Base-by-base conservation (phyloP, 805 yeast species). In the Zygotorulaspora sp. region DNA sequence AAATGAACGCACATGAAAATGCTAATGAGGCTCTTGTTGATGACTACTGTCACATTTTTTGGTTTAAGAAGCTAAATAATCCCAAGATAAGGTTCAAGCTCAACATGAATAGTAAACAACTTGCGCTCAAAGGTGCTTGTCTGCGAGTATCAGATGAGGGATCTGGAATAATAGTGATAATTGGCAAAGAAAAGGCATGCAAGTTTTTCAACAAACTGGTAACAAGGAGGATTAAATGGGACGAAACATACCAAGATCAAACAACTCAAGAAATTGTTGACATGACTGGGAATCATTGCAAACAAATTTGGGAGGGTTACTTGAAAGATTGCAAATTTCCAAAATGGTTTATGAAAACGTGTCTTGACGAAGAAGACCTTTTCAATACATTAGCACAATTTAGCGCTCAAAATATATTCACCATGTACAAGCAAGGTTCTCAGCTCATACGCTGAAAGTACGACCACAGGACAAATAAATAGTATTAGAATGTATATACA, bases 81-180 rank as follows among this genome's bases (percentile, higher is more conserved):
- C 81, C 83, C 0, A 78, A 80, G 44, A 84, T 85, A 47, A 63
- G 74, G 31, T 88, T 67, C 61, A 84, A 88, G 53, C 72, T 89
- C 6, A 89, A 86, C 51, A 75, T 74, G 44, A 87, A 87, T 58
- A 95, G 96, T 1, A 77, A 77, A 46, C 90, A 90, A 55, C 57
- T 77, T 32, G 72, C 67, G 2, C 60, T 89, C 17, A 68, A 66
- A 2, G 99, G 98, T 0, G 66, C 77, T 17, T 71, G 80, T 40
- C 51, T 80, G 3, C 56, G 68, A 2, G 57, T 72, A 15, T 63
- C 69, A 2, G 59, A 55, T 5, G 53, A 52, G 9, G 67, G 67
- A 0, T 71, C 76, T 44, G 75, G 75, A 26, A 52, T 89, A 27
- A 70, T 90, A 0, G 66, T 90, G 2, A 81, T 77, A 1, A 90